Base-by-base conservation (phyloP, 306 rosid genomes). In the Hylodesmum podocarpum region DNA sequence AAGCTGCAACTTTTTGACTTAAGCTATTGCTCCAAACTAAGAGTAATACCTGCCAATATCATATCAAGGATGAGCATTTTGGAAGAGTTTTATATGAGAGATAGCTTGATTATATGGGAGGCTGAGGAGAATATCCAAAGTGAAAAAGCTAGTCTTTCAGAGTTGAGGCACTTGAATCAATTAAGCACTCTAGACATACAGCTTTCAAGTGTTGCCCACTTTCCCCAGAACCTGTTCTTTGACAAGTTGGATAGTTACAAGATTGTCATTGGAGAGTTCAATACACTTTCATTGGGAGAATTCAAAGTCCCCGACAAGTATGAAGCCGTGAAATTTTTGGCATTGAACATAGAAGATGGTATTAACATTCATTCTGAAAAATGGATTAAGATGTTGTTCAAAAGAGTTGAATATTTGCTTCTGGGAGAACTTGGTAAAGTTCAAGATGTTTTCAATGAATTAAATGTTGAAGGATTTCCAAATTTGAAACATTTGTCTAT, bases 41-140 rank as follows among this genome's bases (percentile, higher is more conserved):
- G 36, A 0, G 77, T 24, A 27, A 29, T 82, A 33, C 74, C 75
- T 4, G 57, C 70, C 4, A 37, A 80, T 66, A 43, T 84, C 8
- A 5, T 82, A 47, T 87, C 88, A 6, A 37, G 78, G 41, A 59
- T 82, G 69, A 80, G 2, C 12, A 49, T 41, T 44, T 67, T 87
- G 43, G 81, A 78, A 62, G 84, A 84, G 47, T 46, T 87, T 63
- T 64, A 81, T 46, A 77, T 80, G 82, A 75, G 78, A 63, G 4
- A 77, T 2, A 80, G 73, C 65, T 87, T 79, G 44, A 14, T 39
- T 14, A 1, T 19, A 34, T 80, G 85, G 88, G 72, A 77, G 16
- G 41, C 1, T 21, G 66, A 18, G 22, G 37, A 53, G 33, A 6
- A 14, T 12, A 36, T 19, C 37, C 77, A 34, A 31, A 29, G 40